Evolutionary conservation across 176 grass and related monocot species (phyloP), one percentile per base, ranked within the genome.

Genomic region (Juncus effusus): DNA sequence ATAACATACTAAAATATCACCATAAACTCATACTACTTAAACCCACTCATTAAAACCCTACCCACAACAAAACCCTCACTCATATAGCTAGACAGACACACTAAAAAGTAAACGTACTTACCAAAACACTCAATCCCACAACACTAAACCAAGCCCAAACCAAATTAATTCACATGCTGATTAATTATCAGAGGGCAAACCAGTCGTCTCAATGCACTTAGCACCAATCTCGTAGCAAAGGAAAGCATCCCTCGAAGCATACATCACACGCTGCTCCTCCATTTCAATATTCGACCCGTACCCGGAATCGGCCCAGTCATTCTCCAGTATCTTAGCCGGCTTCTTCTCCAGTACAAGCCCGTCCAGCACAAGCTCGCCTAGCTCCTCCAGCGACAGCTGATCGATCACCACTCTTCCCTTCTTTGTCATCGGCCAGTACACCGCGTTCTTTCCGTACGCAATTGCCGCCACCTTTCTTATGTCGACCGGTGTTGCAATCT

Each of bases 341-440:
- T 68, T 78, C 75, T 70, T 54, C 64, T 61, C 75, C 35, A 69
- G 16, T 40, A 9, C 45, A 14, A 40, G 60, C 3, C 64, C 56
- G 1, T 60, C 75, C 10, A 78, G 64, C 3, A 42, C 75, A 35
- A 70, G 40, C 64, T 62, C 54, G 2, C 63, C 55, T 42, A 78
- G 38, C 75, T 42, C 38, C 64, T 77, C 75, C 40, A 77, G 64
- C 10, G 2, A 62, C 44, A 54, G 44, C 19, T 51, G 4, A 13
- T 78, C 19, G 15, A 70, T 78, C 15, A 70, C 54, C 7, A 77
- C 57, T 41, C 5, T 51, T 56, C 40, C 11, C 42, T 36, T 68
- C 42, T 53, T 16, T 47, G 10, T 14, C 15, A 2, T 62, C 12
- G 36, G 51, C 64, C 49, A 51, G 54, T 64, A 77, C 63, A 77